Percentiles rank a stretch among this genome's conserved stretches.
Evolutionary conservation across 192 early-diverging fungal genomes (phyloP).

Genomic region (Gonapodya sp.): DNA sequence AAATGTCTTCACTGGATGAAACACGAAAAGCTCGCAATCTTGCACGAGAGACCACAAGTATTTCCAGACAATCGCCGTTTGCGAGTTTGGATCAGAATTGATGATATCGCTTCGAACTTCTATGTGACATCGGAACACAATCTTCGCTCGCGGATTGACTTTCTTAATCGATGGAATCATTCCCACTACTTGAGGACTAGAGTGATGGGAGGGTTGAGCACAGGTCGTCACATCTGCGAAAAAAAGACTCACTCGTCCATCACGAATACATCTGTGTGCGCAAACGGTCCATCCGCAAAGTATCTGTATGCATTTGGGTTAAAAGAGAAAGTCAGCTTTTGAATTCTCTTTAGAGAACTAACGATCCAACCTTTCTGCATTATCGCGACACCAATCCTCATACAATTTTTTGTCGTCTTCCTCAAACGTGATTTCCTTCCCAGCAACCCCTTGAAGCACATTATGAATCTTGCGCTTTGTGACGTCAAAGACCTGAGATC

Average conservation of each 20-base stretch:
- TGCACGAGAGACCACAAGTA: slow-evolving; percentile 67
- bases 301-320: slow-evolving; percentile 62
- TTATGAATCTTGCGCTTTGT: slow-evolving; percentile 86
- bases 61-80: slow-evolving; percentile 62
- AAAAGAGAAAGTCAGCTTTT: slow-evolving; percentile 34
- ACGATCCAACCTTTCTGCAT: slow-evolving; percentile 12
- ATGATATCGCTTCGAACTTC: slow-evolving; percentile 55
- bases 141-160: slow-evolving; percentile 52
- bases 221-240: too few species aligned
- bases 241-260: slow-evolving; percentile 52
- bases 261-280: slow-evolving; percentile 65
- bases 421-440: slow-evolving; percentile 29
- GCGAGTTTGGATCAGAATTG: slow-evolving; percentile 37
- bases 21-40: slow-evolving; percentile 66
- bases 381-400: slow-evolving; percentile 19
- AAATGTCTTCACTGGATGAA: slow-evolving; percentile 66
- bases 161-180: slow-evolving; percentile 70
- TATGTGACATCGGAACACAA: slow-evolving; percentile 78
- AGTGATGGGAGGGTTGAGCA: too few species aligned
- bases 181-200: slow-evolving; percentile 40
- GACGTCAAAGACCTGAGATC: slow-evolving; percentile 62
- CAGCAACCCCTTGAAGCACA: slow-evolving; percentile 72
- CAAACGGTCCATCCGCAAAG: slow-evolving; percentile 64
- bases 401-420: slow-evolving; percentile 51
- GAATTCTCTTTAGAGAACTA: background rate